Evolutionary conservation across 1,284 basidiomycete genomes (phyloP).

Genomic region (Vanrija sp.): DNA sequence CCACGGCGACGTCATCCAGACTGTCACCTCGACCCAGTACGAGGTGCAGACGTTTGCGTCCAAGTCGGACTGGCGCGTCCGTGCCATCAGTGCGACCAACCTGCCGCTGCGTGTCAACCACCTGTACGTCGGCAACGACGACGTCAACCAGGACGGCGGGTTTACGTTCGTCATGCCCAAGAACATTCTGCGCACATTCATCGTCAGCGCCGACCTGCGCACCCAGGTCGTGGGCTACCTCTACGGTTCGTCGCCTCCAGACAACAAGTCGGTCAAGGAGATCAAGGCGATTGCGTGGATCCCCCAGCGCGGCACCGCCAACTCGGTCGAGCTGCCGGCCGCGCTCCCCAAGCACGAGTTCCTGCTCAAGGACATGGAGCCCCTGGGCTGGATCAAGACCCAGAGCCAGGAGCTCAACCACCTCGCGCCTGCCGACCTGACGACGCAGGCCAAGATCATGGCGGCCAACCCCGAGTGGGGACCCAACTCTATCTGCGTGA

Average conservation of each 20-base stretch:
- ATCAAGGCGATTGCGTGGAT: constrained; percentile 95
- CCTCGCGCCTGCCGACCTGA: constrained; percentile 89
- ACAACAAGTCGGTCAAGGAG: constrained; percentile 98
- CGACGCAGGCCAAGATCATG: constrained; percentile 94
- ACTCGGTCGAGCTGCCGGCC: constrained; percentile 78
- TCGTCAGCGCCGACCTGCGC: constrained; percentile 86
- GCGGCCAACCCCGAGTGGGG: constrained; percentile 91
- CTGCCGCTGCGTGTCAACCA: constrained; percentile 93
- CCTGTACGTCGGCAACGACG: constrained; percentile 96
- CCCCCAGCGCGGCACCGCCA: constrained; percentile 94
- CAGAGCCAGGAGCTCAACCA: constrained; percentile 87
- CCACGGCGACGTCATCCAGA: constrained; percentile 94
- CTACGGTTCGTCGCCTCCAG: constrained; percentile 86
- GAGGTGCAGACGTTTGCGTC: constrained; percentile 96
- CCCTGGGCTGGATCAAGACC: constrained; percentile 97
- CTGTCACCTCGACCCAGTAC: constrained; percentile 95
- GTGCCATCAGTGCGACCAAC: constrained; percentile 93
- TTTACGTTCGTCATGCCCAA: constrained; percentile 96
- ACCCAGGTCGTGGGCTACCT: constrained; percentile 94
- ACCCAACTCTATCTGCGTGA: constrained; percentile 88
- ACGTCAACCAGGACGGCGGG: constrained; percentile 94
- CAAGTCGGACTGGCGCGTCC: constrained; percentile 98
- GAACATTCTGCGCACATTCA: constrained; percentile 93
- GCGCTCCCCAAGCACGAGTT: constrained; percentile 89
- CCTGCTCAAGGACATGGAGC: constrained; percentile 88